phyloP scores from a whole-genome alignment of 1,139 yeast genomes.

The Hansenula lynferdii region DNA sequence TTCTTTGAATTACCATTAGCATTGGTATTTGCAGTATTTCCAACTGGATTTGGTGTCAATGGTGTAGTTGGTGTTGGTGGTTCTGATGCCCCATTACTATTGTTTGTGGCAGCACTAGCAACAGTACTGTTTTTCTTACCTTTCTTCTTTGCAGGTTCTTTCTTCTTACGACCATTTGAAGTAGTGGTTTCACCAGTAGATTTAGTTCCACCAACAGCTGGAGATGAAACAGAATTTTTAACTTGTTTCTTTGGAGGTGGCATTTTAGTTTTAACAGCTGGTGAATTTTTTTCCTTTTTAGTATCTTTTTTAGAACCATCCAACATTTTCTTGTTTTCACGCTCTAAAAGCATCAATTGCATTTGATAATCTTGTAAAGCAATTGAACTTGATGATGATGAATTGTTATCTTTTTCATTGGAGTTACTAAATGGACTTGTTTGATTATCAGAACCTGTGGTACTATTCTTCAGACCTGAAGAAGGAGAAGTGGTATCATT shows the following conservation, averaged over 20 bases:
- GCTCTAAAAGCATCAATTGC: slow-evolving; percentile 68
- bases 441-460: not conserved
- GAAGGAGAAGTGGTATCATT: slow-evolving; percentile 2
- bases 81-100: slow-evolving; percentile 20
- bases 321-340: slow-evolving; percentile 58
- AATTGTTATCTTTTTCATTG: slow-evolving; percentile 3
- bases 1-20: not conserved
- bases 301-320: slow-evolving; percentile 41
- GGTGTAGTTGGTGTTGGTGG: slow-evolving; percentile 28
- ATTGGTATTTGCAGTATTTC: too few species aligned
- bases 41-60: too few species aligned
- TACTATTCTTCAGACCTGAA: not conserved
- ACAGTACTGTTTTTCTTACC: slow-evolving; percentile 25
- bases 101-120: not conserved
- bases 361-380: slow-evolving; percentile 70
- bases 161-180: slow-evolving; percentile 19
- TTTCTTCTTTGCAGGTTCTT: slow-evolving; percentile 25
- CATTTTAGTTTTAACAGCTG: slow-evolving; percentile 15
- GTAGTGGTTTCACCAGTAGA: slow-evolving; percentile 12
- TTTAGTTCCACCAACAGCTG: slow-evolving; percentile 11
- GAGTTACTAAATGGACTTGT: slow-evolving; percentile 13
- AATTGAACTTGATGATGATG: slow-evolving; percentile 19
- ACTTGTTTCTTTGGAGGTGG: slow-evolving; percentile 18
- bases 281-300: slow-evolving; percentile 3
- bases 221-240: slow-evolving; percentile 21